Percentiles rank a stretch among this genome's conserved stretches.
These are phyloP conservation scores for Yarrowia porcina DNA, from an alignment of 805 yeast species.

Conservation along the genomic window DNA sequence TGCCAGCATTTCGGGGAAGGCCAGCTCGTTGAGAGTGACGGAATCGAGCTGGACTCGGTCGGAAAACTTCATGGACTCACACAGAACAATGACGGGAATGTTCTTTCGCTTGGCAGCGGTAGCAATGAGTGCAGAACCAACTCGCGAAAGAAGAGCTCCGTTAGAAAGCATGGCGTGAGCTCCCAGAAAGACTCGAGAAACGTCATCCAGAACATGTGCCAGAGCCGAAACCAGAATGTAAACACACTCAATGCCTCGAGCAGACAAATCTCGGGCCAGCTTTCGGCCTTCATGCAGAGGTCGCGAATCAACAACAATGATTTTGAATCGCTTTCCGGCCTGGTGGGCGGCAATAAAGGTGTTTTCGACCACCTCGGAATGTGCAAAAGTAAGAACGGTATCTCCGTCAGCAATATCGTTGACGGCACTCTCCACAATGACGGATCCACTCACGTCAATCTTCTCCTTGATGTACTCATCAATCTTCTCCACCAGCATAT, in stretches of 20 bases:
- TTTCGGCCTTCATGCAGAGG: constrained; percentile 92
- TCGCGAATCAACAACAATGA: constrained; percentile 86
- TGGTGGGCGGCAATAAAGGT: constrained; percentile 65
- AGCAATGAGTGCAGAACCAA: constrained; percentile 90
- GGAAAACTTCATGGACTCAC: constrained; percentile 90
- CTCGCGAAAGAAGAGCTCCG: constrained; percentile 88
- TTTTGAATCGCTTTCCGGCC: constrained; percentile 63
- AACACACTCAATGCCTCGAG: constrained; percentile 64
- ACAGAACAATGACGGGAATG: constrained; percentile 91
- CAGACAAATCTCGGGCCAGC: constrained; percentile 61
- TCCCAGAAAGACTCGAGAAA: constrained; percentile 87
- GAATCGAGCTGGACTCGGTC: constrained; percentile 95
- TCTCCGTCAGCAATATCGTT: constrained; percentile 71
- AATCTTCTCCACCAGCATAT: constrained; percentile 59
- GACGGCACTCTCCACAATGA: constrained; percentile 78
- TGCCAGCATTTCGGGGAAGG: constrained; percentile 36
- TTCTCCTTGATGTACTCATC: constrained; percentile 81
- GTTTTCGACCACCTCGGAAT: constrained; percentile 76
- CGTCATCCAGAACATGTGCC: constrained; percentile 76
- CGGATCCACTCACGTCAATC: constrained; percentile 74
- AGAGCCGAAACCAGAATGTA: constrained; percentile 79
- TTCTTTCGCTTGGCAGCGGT: constrained; percentile 84
- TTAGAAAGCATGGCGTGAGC: constrained; percentile 97
- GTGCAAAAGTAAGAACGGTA: constrained; percentile 83
- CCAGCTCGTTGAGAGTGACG: constrained; percentile 86